Evolutionary conservation across 2,329 filamentous ascomycete genomes (phyloP).

Genomic region (Alternaria brassicae): DNA sequence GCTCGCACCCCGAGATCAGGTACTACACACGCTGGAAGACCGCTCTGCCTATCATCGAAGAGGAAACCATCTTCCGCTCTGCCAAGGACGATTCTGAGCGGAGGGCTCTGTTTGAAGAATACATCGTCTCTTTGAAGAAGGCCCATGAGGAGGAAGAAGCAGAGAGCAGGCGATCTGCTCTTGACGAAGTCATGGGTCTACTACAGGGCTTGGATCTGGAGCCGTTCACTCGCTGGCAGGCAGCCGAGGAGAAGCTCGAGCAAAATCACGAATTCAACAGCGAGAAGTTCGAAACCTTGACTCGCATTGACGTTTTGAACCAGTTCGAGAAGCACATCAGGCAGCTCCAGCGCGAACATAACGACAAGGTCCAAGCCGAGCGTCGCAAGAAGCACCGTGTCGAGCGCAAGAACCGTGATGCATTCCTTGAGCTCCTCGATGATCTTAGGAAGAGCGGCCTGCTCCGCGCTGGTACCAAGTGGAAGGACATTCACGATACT

Average conservation of each 20-base stretch:
- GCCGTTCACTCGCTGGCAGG: constrained; percentile 92
- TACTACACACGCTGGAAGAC: constrained; percentile 98
- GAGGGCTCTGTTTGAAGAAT: constrained; percentile 90
- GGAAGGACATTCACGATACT: constrained; percentile 78
- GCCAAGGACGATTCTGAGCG: constrained; percentile 88
- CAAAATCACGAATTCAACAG: constrained; percentile 77
- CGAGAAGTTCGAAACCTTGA: constrained; percentile 84
- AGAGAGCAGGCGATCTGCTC: constrained; percentile 75
- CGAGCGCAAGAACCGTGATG: constrained; percentile 86
- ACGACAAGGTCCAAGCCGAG: constrained; percentile 86
- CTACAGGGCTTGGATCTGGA: constrained; percentile 83
- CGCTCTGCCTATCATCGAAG: constrained; percentile 89
- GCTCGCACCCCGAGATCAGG: constrained; percentile 95
- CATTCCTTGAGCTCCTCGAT: constrained; percentile 74
- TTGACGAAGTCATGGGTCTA: constrained; percentile 81
- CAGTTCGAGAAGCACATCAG: constrained; percentile 97
- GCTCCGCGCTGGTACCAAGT: constrained; percentile 89
- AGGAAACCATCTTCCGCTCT: constrained; percentile 93
- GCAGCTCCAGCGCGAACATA: constrained; percentile 85
- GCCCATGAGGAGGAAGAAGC: constrained; percentile 77
- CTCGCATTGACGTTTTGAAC: constrained; percentile 86
- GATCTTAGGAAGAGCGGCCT: constrained; percentile 78
- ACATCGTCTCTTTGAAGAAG: constrained; percentile 84
- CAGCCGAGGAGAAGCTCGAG: constrained; percentile 83
- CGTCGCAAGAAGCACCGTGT: constrained; percentile 81